Base-by-base conservation (phyloP, 306 rosid species). In the Senna tora region DNA sequence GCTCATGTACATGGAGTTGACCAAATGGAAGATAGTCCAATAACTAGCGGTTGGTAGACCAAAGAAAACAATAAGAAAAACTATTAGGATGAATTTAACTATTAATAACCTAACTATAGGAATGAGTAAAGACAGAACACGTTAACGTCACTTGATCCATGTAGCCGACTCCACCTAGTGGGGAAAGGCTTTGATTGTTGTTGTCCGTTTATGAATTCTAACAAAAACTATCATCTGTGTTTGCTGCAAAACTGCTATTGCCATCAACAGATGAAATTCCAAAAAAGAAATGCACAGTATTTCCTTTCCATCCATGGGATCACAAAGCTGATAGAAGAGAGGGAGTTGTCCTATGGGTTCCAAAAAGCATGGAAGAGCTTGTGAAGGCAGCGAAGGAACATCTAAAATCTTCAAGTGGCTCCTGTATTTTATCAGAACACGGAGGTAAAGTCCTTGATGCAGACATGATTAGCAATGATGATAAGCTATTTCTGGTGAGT, bases 281-380 rank as follows among this genome's bases (percentile, higher is more conserved):
- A 6, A 67, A 25, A 65, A 79, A 67, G 81, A 83, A 72, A 67
- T 83, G 87, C 60, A 75, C 46, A 4, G 70, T 83, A 30, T 83
- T 75, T 72, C 84, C 84, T 36, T 71, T 79, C 72, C 87, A 79
- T 58, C 87, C 84, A 38, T 72, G 73, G 87, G 81, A 75, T 54
- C 55, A 50, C 5, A 61, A 38, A 38, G 66, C n/a, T 49, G 60
- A 64, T 16, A 75, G 66, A 72, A 72, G 47, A 47, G 77, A 75
- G 41, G 84, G 84, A 62, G 67, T 83, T 8, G 71, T 79, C 47
- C 6, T 83, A 28, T 79, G 83, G 83, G 74, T 83, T 67, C 81
- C 86, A 14, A 63, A 67, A 66, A 83, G 62, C 81, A 79, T 79
- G 46, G 51, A 83, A 46, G 81, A 79, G 41, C 84, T 83, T 53